A percentile compares a stretch with the other conserved stretches of the same genome.
Conservation (phyloP, 495 filamentous ascomycete genomes). For the Penicillium waksmanii region DNA sequence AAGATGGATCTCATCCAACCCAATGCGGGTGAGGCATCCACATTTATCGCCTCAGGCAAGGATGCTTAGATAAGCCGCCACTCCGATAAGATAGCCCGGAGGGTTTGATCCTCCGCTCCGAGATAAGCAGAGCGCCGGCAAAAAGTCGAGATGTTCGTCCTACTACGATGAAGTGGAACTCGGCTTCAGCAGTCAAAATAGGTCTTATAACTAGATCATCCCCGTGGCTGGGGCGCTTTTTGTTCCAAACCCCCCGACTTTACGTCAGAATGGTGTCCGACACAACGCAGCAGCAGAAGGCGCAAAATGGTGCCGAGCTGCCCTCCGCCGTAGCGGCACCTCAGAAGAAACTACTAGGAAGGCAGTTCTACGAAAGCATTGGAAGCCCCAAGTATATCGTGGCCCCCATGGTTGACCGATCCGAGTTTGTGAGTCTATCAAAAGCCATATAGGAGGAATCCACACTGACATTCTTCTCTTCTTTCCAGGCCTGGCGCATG, state of each 20-base stretch:
- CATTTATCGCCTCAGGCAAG: background rate
- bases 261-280: slow-evolving; percentile 37
- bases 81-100: slow-evolving; percentile 42
- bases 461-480: slow-evolving; percentile 22
- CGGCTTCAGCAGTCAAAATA: slow-evolving; percentile 34
- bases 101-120: slow-evolving; percentile 32
- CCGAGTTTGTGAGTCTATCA: slow-evolving; percentile 78
- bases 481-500: slow-evolving; percentile 84
- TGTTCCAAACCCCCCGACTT: slow-evolving; percentile 11
- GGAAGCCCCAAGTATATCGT: slow-evolving; percentile 88
- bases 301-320: slow-evolving; percentile 18
- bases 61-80: background rate
- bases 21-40: background rate
- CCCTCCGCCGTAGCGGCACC: slow-evolving; percentile 28
- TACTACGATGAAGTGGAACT: slow-evolving; percentile 7
- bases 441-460: background rate
- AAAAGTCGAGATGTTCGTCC: slow-evolving; percentile 23
- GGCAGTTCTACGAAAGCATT: slow-evolving; percentile 91
- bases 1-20: background rate
- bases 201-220: slow-evolving; percentile 28
- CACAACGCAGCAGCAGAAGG: slow-evolving; percentile 20
- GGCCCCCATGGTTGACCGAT: slow-evolving; percentile 98
- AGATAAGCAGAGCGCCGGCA: slow-evolving; percentile 25
- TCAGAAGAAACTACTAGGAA: slow-evolving; percentile 69
- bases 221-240: slow-evolving; percentile 37